Evolutionary conservation across 83 land plant genomes (phyloP).

Genomic region (Picea abies): DNA sequence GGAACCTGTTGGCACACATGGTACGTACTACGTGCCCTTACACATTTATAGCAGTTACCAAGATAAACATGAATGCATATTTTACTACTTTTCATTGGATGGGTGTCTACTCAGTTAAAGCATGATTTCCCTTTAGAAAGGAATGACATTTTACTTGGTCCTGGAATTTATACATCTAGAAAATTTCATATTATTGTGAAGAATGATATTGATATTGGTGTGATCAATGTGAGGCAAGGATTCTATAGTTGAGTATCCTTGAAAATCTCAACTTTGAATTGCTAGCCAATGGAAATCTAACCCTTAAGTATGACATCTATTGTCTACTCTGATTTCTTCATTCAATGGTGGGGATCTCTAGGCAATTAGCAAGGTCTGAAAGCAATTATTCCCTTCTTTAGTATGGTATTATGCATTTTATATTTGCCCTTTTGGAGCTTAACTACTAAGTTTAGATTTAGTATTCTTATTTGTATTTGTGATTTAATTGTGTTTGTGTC

Average conservation of each 20-base stretch:
- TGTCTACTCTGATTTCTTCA: background rate
- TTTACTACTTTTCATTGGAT: background rate
- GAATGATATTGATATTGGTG: no score
- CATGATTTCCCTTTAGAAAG: background rate
- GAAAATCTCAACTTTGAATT: no score
- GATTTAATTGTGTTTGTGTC: background rate
- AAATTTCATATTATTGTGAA: no score
- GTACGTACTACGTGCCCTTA: slow-evolving; percentile 46
- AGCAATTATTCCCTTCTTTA: background rate
- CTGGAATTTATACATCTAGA: background rate
- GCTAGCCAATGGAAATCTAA: background rate
- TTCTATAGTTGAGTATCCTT: no score
- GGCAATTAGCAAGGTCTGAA: background rate
- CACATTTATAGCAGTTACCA: background rate
- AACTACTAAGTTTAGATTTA: background rate
- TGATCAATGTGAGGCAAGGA: no score
- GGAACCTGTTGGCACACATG: slow-evolving; percentile 98
- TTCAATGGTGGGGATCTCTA: background rate
- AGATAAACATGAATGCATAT: background rate
- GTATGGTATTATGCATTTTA: background rate
- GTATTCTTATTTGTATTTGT: background rate
- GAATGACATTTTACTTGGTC: background rate
- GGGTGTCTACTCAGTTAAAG: background rate
- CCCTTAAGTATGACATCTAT: background rate
- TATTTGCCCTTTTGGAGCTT: background rate